Percentiles rank a stretch among this genome's conserved stretches.
Evolutionary conservation across 768 basidiomycete genomes (phyloP).

Genomic region (Amanita rimosa): DNA sequence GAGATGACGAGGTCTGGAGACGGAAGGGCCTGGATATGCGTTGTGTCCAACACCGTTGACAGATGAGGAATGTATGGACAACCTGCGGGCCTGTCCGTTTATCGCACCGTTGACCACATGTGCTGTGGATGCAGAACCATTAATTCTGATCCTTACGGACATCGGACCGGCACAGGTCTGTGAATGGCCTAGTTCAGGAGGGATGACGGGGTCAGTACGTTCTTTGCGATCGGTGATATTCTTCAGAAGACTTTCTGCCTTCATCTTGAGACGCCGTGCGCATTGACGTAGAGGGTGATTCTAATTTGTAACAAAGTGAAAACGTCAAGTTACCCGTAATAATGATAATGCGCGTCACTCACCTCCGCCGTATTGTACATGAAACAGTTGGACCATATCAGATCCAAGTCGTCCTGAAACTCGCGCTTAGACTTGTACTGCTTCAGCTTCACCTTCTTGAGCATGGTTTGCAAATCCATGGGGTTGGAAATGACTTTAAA

Average conservation of each 20-base stretch:
- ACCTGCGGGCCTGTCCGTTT: conserved; percentile 1
- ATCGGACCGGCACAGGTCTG: neutral
- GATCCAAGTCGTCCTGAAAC: conserved; percentile 88
- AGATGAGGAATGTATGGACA: neutral
- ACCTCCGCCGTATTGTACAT: conserved; percentile 89
- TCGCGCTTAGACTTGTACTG: conserved; percentile 90
- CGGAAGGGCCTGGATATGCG: neutral
- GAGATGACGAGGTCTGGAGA: neutral
- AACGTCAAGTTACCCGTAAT: neutral
- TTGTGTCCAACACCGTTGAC: neutral
- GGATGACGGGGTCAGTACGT: conserved; percentile 59
- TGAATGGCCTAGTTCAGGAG: conserved; percentile 23
- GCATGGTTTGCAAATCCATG: conserved; percentile 93
- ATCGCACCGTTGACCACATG: conserved; percentile 3
- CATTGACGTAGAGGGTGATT: conserved; percentile 81
- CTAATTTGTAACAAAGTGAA: conserved; percentile 26
- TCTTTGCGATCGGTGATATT: conserved; percentile 87
- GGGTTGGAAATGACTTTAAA: conserved; percentile 80
- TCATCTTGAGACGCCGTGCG: conserved; percentile 69
- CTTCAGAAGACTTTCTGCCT: conserved; percentile 77
- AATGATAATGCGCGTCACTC: conserved; percentile 21
- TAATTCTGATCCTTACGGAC: conserved; percentile 5
- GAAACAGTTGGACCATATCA: conserved; percentile 95
- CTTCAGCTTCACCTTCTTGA: conserved; percentile 86
- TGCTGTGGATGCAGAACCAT: neutral